These are phyloP conservation scores for Fusarium gaditjirri DNA, from an alignment of 2,329 filamentous ascomycete genomes.

Conservation along the genomic window DNA sequence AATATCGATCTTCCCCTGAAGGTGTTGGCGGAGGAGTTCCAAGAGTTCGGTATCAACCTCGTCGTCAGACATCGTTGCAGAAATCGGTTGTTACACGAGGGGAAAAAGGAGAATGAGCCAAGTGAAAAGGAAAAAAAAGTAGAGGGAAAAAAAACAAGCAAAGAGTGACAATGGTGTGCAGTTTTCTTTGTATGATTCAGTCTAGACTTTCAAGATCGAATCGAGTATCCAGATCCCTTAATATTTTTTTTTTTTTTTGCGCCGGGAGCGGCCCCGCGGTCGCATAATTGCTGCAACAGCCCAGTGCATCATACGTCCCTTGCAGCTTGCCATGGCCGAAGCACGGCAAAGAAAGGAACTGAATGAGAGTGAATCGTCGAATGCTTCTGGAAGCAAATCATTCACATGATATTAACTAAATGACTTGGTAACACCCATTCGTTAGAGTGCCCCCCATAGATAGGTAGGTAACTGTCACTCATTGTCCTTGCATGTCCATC, in stretches of 20 bases:
- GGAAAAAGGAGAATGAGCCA: background rate
- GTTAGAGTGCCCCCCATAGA: background rate
- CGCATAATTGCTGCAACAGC: background rate
- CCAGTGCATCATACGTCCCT: background rate
- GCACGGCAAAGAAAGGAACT: conserved; percentile 1
- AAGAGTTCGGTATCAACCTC: conserved; percentile 90
- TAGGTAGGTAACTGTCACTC: background rate
- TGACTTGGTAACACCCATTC: background rate
- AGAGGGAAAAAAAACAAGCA: background rate
- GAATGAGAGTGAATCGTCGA: background rate
- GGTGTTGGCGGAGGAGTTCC: conserved; percentile 83
- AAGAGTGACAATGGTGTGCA: conserved; percentile 21
- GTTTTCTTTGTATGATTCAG: conserved; percentile 32
- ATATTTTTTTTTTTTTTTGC: conserved; percentile 19
- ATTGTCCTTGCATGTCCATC: background rate
- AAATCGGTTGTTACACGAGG: background rate
- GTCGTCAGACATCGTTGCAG: conserved; percentile 80
- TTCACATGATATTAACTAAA: background rate
- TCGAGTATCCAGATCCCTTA: conserved; percentile 28
- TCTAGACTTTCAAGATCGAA: conserved; percentile 19
- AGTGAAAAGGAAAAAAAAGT: background rate
- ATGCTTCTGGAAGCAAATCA: background rate
- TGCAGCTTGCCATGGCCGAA: conserved; percentile 10
- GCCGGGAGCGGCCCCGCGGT: conserved; percentile 15
- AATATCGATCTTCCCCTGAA: conserved; percentile 68